These are phyloP conservation scores for Spinellus fusiger DNA, from an alignment of 192 early-diverging fungal genomes.

Conservation along the genomic window DNA sequence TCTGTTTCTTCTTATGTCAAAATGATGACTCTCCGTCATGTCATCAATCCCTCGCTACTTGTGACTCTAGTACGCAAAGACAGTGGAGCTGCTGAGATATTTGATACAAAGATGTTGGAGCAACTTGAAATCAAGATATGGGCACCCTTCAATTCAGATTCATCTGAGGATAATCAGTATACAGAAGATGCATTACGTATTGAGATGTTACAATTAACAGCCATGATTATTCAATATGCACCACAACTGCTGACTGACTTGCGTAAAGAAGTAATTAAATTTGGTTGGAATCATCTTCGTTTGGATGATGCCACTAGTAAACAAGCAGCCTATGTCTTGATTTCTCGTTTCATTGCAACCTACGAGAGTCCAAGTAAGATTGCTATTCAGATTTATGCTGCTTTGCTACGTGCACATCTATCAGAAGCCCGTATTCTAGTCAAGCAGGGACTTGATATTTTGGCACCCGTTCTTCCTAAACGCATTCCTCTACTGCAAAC, in stretches of 20 bases:
- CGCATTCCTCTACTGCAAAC: slow-evolving; percentile 49
- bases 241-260: slow-evolving; percentile 69
- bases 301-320: slow-evolving; percentile 92
- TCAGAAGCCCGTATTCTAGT: slow-evolving; percentile 83
- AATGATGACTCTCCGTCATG: slow-evolving; percentile 65
- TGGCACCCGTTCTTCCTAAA: slow-evolving; percentile 86
- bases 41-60: slow-evolving; percentile 85
- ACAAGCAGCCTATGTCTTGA: slow-evolving; percentile 90
- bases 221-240: slow-evolving; percentile 79
- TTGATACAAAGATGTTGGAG: slow-evolving; percentile 55
- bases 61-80: slow-evolving; percentile 54
- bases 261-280: slow-evolving; percentile 89
- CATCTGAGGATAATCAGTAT: slow-evolving; percentile 48
- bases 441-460: slow-evolving; percentile 88
- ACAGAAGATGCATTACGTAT: slow-evolving; percentile 65
- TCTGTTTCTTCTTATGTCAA: slow-evolving; percentile 57
- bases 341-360: slow-evolving; percentile 87
- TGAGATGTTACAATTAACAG: slow-evolving; percentile 89
- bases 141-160: slow-evolving; percentile 45
- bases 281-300: slow-evolving; percentile 84
- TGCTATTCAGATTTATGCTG: slow-evolving; percentile 81
- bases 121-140: slow-evolving; percentile 57
- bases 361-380: slow-evolving; percentile 90
- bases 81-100: slow-evolving; percentile 39
- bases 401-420: slow-evolving; percentile 85